These are phyloP conservation scores for Leptographium radiaticola DNA, from an alignment of 2,329 filamentous ascomycete genomes.

Conservation along the genomic window DNA sequence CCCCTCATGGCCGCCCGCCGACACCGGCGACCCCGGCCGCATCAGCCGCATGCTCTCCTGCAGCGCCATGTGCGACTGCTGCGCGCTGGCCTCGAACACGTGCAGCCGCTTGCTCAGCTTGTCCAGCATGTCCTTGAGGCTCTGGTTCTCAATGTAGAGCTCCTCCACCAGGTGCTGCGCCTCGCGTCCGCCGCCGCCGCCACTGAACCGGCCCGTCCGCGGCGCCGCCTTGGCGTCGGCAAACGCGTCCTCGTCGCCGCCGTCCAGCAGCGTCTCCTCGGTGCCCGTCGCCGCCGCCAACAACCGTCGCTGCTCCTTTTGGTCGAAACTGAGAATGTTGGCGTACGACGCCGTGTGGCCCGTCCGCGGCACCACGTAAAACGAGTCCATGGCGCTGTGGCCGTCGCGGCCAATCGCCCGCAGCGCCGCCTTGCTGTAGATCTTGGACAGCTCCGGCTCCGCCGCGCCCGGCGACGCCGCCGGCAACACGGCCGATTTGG, in stretches of 20 bases:
- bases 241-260: conserved; percentile 73
- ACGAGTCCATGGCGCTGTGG: conserved; percentile 54
- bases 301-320: conserved; percentile 54
- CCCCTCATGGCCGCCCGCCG: neutral
- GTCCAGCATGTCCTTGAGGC: conserved; percentile 73
- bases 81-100: conserved; percentile 84
- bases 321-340: conserved; percentile 63
- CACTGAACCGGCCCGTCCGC: neutral
- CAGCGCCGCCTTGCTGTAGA: conserved; percentile 78
- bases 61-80: conserved; percentile 73
- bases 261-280: conserved; percentile 28
- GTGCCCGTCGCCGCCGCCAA: conserved; percentile 34
- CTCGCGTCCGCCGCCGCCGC: conserved; percentile 29
- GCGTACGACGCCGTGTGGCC: conserved; percentile 90
- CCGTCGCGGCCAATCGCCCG: conserved; percentile 62
- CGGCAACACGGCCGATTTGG: neutral
- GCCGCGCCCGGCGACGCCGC: conserved; percentile 18
- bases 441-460: conserved; percentile 66
- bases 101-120: conserved; percentile 78
- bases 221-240: conserved; percentile 70
- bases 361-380: conserved; percentile 87
- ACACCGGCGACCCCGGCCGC: conserved; percentile 35
- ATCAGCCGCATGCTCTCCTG: conserved; percentile 67
- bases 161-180: conserved; percentile 69
- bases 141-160: conserved; percentile 75